Evolutionary conservation across 2,329 filamentous ascomycete species (phyloP).

Genomic region (Ophiostoma sp.): DNA sequence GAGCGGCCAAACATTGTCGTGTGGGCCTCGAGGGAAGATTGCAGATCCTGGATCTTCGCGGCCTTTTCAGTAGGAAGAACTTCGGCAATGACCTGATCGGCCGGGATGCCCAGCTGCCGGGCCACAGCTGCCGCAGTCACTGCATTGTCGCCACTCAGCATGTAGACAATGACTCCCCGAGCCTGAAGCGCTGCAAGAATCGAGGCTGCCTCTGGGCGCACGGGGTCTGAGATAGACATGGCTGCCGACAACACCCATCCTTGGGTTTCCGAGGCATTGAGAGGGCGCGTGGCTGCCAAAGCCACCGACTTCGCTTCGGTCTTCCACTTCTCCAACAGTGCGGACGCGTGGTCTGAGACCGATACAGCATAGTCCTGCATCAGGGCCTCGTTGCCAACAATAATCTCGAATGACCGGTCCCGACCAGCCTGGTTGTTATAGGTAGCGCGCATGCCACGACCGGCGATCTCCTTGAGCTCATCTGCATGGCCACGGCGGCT

Average conservation of each 20-base stretch:
- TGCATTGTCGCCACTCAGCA: slow-evolving; percentile 89
- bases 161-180: slow-evolving; percentile 71
- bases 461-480: slow-evolving; percentile 60
- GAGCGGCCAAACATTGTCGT: slow-evolving; percentile 18
- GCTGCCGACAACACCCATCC: slow-evolving; percentile 54
- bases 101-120: slow-evolving; percentile 64
- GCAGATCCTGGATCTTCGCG: slow-evolving; percentile 60
- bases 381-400: slow-evolving; percentile 69
- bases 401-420: slow-evolving; percentile 42
- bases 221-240: slow-evolving; percentile 73
- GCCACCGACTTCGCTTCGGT: slow-evolving; percentile 58
- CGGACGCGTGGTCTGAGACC: slow-evolving; percentile 35
- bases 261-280: neutral
- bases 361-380: slow-evolving; percentile 47
- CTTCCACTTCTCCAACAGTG: slow-evolving; percentile 52
- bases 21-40: slow-evolving; percentile 44
- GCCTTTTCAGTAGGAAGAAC: slow-evolving; percentile 82
- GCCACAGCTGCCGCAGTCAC: slow-evolving; percentile 79
- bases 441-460: slow-evolving; percentile 61
- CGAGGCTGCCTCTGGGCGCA: slow-evolving; percentile 63
- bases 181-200: slow-evolving; percentile 61
- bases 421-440: slow-evolving; percentile 32
- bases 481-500: slow-evolving; percentile 32
- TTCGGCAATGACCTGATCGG: slow-evolving; percentile 72
- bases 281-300: slow-evolving; percentile 45